Base-by-base conservation (phyloP, 1,284 basidiomycete genomes). In the Austropuccinia psidii region DNA sequence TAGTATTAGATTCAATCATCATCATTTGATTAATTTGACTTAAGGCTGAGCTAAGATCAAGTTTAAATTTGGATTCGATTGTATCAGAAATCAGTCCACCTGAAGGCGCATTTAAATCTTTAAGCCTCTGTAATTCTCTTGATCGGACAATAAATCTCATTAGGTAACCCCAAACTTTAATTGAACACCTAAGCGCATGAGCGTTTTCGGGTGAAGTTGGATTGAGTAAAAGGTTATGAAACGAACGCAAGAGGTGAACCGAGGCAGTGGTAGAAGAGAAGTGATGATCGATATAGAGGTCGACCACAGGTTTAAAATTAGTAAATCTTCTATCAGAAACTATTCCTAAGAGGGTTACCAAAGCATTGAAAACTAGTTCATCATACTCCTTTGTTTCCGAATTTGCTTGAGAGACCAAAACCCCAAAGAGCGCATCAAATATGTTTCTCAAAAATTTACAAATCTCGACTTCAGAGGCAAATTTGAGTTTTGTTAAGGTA, bases 81-180 rank as follows among this genome's bases (percentile, higher is more conserved):
- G 88, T 80, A 50, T 74, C 62, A 31, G 27, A 58, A 33, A 55
- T 74, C 33, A 74, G 27, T 58, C 62, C 72, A 29, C 61, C 57
- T 8, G 75, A 49, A 15, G 77, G 77, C 4, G 77, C 72, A 4
- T 27, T 47, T 19, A 64, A 17, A 70, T 92, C 90, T 76, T 88
- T 89, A 5, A 85, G 83, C 78, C 91, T 90, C 81, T 96, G 93
- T 43, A 97, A 81, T 79, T 95, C 91, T 47, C 93, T 84, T 5
- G 92, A 89, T 27, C 90, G 86, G 8, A 91, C 87, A 77, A 97
- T 90, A 81, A 98, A 92, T 79, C 91, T 90, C 86, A 97, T 92
- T 77, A 98, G 87, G 79, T 95, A 93, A 78, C 93, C 90, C 91
- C 93, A 96, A 24, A 98, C 94, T 81, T 97, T 97, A 77, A 98